A percentile compares a stretch with the other conserved stretches of the same genome.
These are phyloP conservation scores for Trichoderma sp. DNA, from an alignment of 2,329 filamentous ascomycete genomes.

Conservation along the genomic window DNA sequence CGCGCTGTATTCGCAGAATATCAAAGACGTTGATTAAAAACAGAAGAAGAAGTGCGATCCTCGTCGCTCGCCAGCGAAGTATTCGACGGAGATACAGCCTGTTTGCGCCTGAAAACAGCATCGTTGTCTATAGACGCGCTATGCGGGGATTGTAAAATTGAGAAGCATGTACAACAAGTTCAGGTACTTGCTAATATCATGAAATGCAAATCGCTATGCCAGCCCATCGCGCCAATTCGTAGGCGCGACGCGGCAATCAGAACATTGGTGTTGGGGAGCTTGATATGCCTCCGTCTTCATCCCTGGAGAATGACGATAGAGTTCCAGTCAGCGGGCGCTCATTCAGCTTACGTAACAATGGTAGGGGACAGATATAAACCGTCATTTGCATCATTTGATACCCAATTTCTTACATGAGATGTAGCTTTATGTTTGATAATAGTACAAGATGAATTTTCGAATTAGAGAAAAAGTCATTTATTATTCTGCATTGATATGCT, in stretches of 20 bases:
- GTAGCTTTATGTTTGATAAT: neutral
- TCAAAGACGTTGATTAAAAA: constrained; percentile 46
- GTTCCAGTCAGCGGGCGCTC: constrained; percentile 1
- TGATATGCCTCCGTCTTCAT: neutral
- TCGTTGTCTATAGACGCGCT: constrained; percentile 27
- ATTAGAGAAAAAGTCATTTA: neutral
- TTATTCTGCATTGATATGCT: constrained; percentile 10
- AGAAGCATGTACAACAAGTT: neutral
- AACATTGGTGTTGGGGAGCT: neutral
- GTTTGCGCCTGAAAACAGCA: constrained; percentile 39
- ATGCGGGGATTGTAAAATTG: neutral
- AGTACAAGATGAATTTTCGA: neutral
- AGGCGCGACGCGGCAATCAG: constrained; percentile 21
- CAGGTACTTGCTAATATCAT: constrained; percentile 13
- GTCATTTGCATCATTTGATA: neutral
- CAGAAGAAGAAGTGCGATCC: constrained; percentile 43
- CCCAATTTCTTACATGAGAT: neutral
- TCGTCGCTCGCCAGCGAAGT: constrained; percentile 42
- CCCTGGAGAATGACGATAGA: constrained; percentile 14
- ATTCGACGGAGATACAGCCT: constrained; percentile 45
- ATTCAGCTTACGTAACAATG: constrained; percentile 16
- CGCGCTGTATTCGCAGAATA: constrained; percentile 44
- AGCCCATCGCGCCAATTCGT: constrained; percentile 25
- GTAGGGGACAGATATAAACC: neutral
- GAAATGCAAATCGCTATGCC: constrained; percentile 3